Evolutionary conservation across 768 basidiomycete genomes (phyloP), one percentile per base, ranked within the genome.

Genomic region (Tephrocybe sp.): DNA sequence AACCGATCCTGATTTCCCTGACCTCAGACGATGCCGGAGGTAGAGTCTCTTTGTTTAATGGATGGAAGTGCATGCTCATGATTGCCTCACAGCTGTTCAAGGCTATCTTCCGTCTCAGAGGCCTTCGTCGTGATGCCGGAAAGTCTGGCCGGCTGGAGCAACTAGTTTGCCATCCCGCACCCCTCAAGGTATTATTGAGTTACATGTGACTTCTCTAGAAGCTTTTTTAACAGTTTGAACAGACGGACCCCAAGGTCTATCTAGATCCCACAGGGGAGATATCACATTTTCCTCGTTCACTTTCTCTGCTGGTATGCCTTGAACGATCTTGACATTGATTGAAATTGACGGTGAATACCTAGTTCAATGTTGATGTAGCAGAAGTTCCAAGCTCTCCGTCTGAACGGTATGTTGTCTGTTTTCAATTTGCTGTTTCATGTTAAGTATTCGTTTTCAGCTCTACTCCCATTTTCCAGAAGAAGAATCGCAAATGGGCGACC

Each of bases 1-100:
- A 34, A 31, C 38, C 36, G 13, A 42, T 19, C 12, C 23, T 13
- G 26, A 9, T 20, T 39, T 48, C 4, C 11, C 16, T 31, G 14
- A 22, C n/a, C n/a, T 35, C 9, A 63, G 62, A 63, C 58, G 0
- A 61, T 63, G 60, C 54, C 62, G 14, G 60, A 63, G 60, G 59
- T 60, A 33, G 14, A 7, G 14, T n/a, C 13, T 32, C 6, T 10
- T 33, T 16, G 8, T 20, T 31, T 23, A n/a, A 2, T 13, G 8
- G 13, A 4, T 51, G n/a, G n/a, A 17, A 36, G 11, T 35, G 22
- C 1, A 36, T 38, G 7, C 22, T 23, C 38, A 32, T 13, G 4
- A 4, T 7, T 40, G 3, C 20, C 41, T 16, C 8, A 32, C 31
- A 53, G 52, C 50, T 60, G 3, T 58, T 61, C 54, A 58, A 54